Evolutionary conservation across 257 asterid genomes (phyloP).

Genomic region (Leptodermis oblonga): DNA sequence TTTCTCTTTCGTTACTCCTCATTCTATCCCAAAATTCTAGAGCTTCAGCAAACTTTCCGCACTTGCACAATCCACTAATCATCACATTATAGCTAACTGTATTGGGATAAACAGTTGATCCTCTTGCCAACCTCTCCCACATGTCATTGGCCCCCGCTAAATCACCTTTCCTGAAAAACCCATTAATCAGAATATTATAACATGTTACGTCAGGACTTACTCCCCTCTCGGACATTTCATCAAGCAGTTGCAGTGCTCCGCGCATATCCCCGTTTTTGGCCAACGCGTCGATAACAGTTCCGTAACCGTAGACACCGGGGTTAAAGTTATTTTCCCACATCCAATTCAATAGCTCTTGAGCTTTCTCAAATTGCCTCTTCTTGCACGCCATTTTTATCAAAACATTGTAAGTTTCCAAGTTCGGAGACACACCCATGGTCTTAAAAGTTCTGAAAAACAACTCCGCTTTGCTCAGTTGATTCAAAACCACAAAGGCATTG

Average conservation of each 20-base stretch:
- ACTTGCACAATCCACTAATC: slow-evolving; percentile 84
- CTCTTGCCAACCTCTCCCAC: slow-evolving; percentile 64
- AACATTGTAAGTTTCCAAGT: slow-evolving; percentile 59
- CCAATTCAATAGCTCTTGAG: slow-evolving; percentile 35
- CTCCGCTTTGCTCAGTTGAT: slow-evolving; percentile 64
- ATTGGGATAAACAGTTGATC: slow-evolving; percentile 58
- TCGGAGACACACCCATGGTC: slow-evolving; percentile 63
- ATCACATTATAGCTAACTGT: slow-evolving; percentile 64
- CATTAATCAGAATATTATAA: slow-evolving; percentile 73
- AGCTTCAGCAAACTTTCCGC: slow-evolving; percentile 60
- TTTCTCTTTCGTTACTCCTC: slow-evolving; percentile 51
- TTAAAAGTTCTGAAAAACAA: slow-evolving; percentile 53
- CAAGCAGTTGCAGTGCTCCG: slow-evolving; percentile 60
- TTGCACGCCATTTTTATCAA: slow-evolving; percentile 61
- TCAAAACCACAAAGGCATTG: slow-evolving; percentile 65
- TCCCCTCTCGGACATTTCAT: slow-evolving; percentile 77
- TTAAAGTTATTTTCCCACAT: slow-evolving; percentile 48
- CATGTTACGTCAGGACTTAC: slow-evolving; percentile 65
- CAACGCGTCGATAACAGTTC: slow-evolving; percentile 62
- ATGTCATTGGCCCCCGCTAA: slow-evolving; percentile 40
- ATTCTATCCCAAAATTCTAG: slow-evolving; percentile 65
- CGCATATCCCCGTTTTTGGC: slow-evolving; percentile 51
- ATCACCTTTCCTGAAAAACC: slow-evolving; percentile 57
- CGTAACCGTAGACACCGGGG: slow-evolving; percentile 75
- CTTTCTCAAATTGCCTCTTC: slow-evolving; percentile 51